A percentile compares a stretch with the other conserved stretches of the same genome.
These are phyloP conservation scores for Neurospora intermedia DNA, from an alignment of 495 filamentous ascomycete genomes.

Conservation along the genomic window DNA sequence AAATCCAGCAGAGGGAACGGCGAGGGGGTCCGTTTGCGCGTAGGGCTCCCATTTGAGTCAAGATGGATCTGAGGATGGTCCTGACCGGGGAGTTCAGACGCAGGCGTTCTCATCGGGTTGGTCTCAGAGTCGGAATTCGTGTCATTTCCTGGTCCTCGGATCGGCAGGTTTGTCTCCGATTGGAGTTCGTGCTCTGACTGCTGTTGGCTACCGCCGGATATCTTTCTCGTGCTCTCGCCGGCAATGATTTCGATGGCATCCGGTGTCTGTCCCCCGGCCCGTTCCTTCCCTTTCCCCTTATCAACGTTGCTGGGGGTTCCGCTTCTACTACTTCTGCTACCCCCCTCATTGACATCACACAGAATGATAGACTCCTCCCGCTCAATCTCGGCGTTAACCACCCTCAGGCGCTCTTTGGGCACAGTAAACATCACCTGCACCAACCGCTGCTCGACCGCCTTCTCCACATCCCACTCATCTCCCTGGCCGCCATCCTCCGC, in stretches of 20 bases:
- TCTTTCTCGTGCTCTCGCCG: not conserved
- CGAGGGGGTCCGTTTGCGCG: not conserved
- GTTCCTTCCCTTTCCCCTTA: not conserved
- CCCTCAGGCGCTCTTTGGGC: constrained; percentile 69
- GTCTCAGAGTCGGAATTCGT: not conserved
- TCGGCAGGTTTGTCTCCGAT: not conserved
- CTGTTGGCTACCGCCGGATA: not conserved
- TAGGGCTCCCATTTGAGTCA: not conserved
- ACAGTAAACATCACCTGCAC: constrained; percentile 95
- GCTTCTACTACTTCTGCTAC: not conserved
- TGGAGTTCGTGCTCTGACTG: not conserved
- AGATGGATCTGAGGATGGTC: not conserved
- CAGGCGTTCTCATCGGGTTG: not conserved
- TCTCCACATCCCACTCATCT: constrained; percentile 83
- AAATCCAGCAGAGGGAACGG: not conserved
- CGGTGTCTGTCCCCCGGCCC: not conserved
- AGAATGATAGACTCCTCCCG: constrained; percentile 22
- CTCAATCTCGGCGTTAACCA: constrained; percentile 63
- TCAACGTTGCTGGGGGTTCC: not conserved
- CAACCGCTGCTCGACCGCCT: constrained; percentile 62
- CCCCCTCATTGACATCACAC: not conserved
- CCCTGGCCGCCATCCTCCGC: constrained; percentile 9
- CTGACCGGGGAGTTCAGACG: not conserved
- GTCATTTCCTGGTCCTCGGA: too few relatives aligned
- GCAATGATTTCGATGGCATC: not conserved